Conservation (phyloP, 2,329 filamentous ascomycete species). For the Fusarium veterinarium region DNA sequence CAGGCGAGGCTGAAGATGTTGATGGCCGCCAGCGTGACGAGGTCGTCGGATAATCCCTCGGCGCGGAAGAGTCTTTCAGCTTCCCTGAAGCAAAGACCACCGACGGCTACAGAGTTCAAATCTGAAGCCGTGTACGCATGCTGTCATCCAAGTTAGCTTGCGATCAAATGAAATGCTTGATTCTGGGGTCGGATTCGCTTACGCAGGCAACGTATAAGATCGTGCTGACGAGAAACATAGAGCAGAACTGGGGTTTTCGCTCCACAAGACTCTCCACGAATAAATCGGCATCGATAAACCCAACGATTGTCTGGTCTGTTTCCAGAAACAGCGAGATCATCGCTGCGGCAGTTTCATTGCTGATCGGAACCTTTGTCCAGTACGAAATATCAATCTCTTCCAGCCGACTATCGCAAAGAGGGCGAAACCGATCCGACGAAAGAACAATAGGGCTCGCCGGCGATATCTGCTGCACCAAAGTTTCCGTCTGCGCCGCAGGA, state of each 20-base stretch:
- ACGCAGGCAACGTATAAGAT: conserved; percentile 9
- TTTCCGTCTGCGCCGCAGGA: neutral
- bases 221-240: neutral
- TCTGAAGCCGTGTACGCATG: neutral
- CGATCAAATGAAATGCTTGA: too few relatives aligned
- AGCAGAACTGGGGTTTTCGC: neutral
- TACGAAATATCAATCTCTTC: neutral
- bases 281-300: neutral
- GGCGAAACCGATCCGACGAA: neutral
- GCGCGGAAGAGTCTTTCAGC: neutral
- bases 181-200: neutral
- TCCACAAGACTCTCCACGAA: neutral
- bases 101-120: neutral
- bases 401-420: neutral
- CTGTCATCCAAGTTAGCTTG: neutral
- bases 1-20: conserved; percentile 2
- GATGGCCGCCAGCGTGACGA: neutral
- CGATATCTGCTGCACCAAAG: neutral
- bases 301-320: conserved; percentile 5
- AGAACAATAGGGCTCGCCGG: neutral
- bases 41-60: neutral
- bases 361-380: conserved; percentile 9
- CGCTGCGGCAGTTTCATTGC: neutral
- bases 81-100: neutral
- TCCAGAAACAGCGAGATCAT: conserved; percentile 2